Evolutionary conservation across 352 stramenopile species (phyloP).

Genomic region (Pythium scleroteichum): DNA sequence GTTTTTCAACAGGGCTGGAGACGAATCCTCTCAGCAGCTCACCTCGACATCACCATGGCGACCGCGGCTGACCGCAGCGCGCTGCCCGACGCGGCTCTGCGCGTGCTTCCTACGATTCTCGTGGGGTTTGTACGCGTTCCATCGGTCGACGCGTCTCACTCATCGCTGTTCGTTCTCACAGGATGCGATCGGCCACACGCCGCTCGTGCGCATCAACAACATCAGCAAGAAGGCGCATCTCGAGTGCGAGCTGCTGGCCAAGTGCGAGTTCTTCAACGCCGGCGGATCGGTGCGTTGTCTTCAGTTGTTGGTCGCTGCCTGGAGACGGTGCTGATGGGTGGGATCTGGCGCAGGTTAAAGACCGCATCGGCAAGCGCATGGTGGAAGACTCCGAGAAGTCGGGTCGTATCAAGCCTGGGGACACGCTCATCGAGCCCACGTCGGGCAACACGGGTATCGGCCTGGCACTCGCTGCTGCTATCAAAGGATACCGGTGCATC

Average conservation of each 20-base stretch:
- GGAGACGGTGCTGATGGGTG: not conserved
- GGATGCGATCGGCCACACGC: constrained; percentile 90
- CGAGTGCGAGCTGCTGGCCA: constrained; percentile 92
- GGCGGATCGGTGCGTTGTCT: constrained; percentile 62
- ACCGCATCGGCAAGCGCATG: constrained; percentile 90
- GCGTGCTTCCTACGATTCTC: constrained; percentile 66
- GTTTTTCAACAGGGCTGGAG: constrained; percentile 8
- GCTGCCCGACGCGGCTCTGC: constrained; percentile 42
- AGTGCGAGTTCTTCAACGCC: constrained; percentile 97
- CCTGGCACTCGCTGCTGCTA: constrained; percentile 94
- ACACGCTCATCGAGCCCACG: constrained; percentile 97
- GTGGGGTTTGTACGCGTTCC: constrained; percentile 20
- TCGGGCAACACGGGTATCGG: constrained; percentile 98
- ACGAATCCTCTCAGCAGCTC: constrained; percentile 11
- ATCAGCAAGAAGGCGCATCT: constrained; percentile 80
- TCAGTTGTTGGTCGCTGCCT: not conserved
- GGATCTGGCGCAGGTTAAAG: constrained; percentile 69
- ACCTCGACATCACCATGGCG: constrained; percentile 14
- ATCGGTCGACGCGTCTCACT: not conserved
- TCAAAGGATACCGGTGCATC: constrained; percentile 95
- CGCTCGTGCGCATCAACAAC: constrained; percentile 92
- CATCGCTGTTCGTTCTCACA: constrained; percentile 13
- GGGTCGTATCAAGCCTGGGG: constrained; percentile 92
- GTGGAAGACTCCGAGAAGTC: constrained; percentile 90
- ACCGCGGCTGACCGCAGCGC: constrained; percentile 18